Evolutionary conservation across 73 alveolate genomes (phyloP).

Genomic region (Paramecium octaurelia): DNA sequence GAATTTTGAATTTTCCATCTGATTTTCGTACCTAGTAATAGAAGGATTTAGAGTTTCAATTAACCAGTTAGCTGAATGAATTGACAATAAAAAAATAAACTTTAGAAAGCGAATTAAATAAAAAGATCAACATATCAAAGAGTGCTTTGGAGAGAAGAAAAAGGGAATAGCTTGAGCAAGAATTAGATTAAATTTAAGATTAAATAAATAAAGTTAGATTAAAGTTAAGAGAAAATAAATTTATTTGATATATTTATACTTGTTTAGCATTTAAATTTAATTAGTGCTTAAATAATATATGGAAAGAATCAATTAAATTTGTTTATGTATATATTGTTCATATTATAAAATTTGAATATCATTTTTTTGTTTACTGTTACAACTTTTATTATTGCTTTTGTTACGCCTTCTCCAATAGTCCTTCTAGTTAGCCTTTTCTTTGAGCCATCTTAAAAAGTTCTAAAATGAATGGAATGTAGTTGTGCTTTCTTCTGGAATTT

Average conservation of each 20-base stretch:
- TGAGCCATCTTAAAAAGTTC: conserved; percentile 56
- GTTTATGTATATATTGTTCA: background rate
- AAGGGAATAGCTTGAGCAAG: background rate
- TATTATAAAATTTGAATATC: background rate
- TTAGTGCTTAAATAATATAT: background rate
- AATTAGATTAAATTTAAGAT: background rate
- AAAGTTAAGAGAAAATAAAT: conserved; percentile 25
- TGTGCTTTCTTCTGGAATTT: conserved; percentile 34
- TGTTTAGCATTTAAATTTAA: background rate
- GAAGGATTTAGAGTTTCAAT: background rate
- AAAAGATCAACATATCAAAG: background rate
- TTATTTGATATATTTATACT: conserved; percentile 7
- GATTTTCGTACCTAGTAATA: background rate
- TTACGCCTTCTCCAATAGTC: conserved; percentile 56
- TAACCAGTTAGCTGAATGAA: background rate
- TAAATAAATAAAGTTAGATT: conserved; percentile 3
- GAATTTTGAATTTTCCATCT: conserved; percentile 34
- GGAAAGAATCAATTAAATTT: background rate
- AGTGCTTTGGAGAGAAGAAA: background rate
- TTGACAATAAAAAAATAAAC: background rate
- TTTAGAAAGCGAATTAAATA: conserved; percentile 30
- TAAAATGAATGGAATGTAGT: conserved; percentile 57
- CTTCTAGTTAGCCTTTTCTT: conserved; percentile 55
- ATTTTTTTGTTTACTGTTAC: background rate
- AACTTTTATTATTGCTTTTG: conserved; percentile 11